Percentiles rank a stretch among this genome's conserved stretches.
Conservation (phyloP, 495 filamentous ascomycete genomes). For the Penicillium silybi region DNA sequence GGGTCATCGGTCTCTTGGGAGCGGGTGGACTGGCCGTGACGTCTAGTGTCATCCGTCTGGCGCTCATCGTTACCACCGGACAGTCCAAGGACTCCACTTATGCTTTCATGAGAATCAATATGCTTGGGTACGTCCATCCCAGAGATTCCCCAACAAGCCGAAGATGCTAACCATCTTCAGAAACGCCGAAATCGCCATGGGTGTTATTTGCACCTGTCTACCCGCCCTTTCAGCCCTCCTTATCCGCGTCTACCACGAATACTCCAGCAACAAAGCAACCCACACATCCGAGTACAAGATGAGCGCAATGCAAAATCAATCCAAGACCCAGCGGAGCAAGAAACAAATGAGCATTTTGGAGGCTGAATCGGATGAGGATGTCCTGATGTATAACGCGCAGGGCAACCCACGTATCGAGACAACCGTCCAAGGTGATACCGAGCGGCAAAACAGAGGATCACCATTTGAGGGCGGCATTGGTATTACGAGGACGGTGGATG, state of each 20-base stretch:
- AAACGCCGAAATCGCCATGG: conserved; percentile 37
- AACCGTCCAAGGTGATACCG: conserved; percentile 12
- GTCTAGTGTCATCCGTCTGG: conserved; percentile 34
- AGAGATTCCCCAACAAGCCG: no score
- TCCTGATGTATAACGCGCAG: conserved; percentile 25
- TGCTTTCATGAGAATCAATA: conserved; percentile 34
- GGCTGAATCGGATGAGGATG: conserved; percentile 20
- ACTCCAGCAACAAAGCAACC: conserved; percentile 19
- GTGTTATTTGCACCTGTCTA: conserved; percentile 38
- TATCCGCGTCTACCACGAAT: conserved; percentile 16
- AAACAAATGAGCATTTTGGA: conserved; percentile 14
- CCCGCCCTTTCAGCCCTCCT: conserved; percentile 32
- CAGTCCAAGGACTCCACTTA: conserved; percentile 29
- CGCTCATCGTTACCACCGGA: conserved; percentile 31
- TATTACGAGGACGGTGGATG: conserved; percentile 26
- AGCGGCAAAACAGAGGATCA: neutral
- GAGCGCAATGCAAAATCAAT: conserved; percentile 15
- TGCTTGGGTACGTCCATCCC: conserved; percentile 28
- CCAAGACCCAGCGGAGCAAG: conserved; percentile 5
- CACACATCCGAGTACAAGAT: conserved; percentile 15
- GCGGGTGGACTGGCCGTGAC: conserved; percentile 37
- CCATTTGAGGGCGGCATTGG: conserved; percentile 8
- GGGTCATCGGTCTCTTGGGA: conserved; percentile 32
- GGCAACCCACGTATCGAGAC: conserved; percentile 23
- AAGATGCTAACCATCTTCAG: conserved; percentile 8